Evolutionary conservation across 768 basidiomycete species (phyloP).

Genomic region (Naganishia vishniacii): DNA sequence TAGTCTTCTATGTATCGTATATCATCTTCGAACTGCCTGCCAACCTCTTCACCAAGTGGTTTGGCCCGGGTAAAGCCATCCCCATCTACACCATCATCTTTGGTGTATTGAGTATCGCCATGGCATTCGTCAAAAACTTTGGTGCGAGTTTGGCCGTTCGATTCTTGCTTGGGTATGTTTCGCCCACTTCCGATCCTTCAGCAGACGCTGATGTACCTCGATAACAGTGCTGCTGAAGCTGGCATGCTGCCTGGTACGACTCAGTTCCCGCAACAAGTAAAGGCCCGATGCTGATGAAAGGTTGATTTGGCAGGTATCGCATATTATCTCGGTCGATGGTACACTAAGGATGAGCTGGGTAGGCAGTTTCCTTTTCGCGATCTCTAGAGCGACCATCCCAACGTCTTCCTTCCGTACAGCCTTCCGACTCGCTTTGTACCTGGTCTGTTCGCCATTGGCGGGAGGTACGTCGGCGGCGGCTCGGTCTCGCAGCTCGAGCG

Average conservation of each 20-base stretch:
- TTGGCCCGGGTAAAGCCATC: constrained; percentile 23
- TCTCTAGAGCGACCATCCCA: neutral
- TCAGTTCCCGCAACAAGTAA: too few relatives aligned
- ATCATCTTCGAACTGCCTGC: constrained; percentile 22
- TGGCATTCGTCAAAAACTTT: constrained; percentile 20
- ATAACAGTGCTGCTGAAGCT: constrained; percentile 19
- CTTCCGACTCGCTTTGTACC: constrained; percentile 24
- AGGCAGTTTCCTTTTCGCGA: neutral
- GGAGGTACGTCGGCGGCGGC: constrained; percentile 24
- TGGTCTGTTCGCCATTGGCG: constrained; percentile 23
- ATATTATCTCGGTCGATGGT: constrained; percentile 26
- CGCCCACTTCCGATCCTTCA: constrained; percentile 27
- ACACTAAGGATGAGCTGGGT: constrained; percentile 25
- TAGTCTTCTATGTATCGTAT: constrained; percentile 23
- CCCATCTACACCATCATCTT: constrained; percentile 26
- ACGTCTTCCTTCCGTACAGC: neutral
- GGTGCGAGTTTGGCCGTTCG: constrained; percentile 23
- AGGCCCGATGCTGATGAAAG: too few relatives aligned
- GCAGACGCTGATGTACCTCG: neutral
- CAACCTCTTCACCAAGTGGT: constrained; percentile 26
- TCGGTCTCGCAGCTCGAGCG: neutral
- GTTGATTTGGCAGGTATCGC: constrained; percentile 10
- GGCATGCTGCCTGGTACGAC: constrained; percentile 25
- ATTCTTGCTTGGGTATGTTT: constrained; percentile 27
- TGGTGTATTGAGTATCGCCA: constrained; percentile 25